Percentiles rank a stretch among this genome's conserved stretches.
These are phyloP conservation scores for Fusarium tanahbumbuense DNA, from an alignment of 2,329 filamentous ascomycete genomes.

Conservation along the genomic window DNA sequence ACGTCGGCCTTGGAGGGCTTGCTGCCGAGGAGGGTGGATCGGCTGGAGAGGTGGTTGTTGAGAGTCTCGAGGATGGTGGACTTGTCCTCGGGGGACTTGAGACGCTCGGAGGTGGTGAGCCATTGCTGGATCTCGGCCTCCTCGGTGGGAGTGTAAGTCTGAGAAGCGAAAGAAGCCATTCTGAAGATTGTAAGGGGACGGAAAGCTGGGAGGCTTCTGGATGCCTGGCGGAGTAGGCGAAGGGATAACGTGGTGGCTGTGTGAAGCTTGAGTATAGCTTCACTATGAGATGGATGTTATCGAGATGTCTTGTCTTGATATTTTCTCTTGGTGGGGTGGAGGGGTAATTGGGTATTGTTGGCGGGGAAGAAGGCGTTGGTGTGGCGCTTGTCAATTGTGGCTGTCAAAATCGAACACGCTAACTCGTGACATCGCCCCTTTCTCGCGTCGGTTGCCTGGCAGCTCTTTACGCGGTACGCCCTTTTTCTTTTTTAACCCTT, in stretches of 20 bases:
- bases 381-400: background rate
- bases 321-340: conserved; percentile 44
- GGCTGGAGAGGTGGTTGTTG: conserved; percentile 87
- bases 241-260: conserved; percentile 58
- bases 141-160: conserved; percentile 81
- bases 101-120: conserved; percentile 80
- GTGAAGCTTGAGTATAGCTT: conserved; percentile 44
- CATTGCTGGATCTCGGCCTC: conserved; percentile 90
- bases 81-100: conserved; percentile 68
- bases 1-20: conserved; percentile 92
- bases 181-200: conserved; percentile 52
- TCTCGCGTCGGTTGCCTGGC: conserved; percentile 51
- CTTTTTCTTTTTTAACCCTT: conserved; percentile 5
- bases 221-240: conserved; percentile 50
- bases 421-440: conserved; percentile 51
- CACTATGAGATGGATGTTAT: conserved; percentile 29
- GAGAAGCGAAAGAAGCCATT: conserved; percentile 74
- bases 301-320: conserved; percentile 24
- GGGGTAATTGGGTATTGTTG: conserved; percentile 29
- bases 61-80: conserved; percentile 79
- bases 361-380: conserved; percentile 9
- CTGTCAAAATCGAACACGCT: conserved; percentile 27
- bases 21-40: conserved; percentile 87
- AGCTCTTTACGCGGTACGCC: conserved; percentile 34
- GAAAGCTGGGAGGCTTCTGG: conserved; percentile 53